These are phyloP conservation scores for Capsella rubella DNA, from an alignment of 441 rosid species.

Conservation along the genomic window DNA sequence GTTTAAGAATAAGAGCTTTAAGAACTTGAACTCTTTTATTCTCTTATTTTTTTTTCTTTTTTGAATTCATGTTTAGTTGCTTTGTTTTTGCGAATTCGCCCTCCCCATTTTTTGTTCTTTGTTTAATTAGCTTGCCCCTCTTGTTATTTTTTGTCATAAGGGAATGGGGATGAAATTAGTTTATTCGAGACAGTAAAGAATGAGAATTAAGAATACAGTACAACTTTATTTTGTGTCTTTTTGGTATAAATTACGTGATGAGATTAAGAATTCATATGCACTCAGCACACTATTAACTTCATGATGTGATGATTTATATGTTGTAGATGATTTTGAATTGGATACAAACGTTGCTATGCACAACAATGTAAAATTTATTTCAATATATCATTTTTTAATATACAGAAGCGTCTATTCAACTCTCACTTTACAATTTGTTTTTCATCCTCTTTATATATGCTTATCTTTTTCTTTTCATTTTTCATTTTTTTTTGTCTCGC, in stretches of 20 bases:
- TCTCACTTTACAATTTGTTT: neutral
- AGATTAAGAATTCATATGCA: neutral
- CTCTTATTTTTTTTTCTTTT: neutral
- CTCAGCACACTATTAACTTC: slow-evolving; percentile 7
- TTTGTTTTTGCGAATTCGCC: neutral
- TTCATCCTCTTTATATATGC: neutral
- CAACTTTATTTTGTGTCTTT: neutral
- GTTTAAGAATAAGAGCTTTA: slow-evolving; percentile 26
- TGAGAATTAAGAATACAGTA: slow-evolving; percentile 1
- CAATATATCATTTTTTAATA: neutral
- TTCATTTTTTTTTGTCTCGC: neutral
- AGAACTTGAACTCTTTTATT: slow-evolving; percentile 6
- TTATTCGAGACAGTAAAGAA: slow-evolving; percentile 14
- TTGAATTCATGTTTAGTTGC: neutral
- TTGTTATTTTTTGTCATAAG: neutral
- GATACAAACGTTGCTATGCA: neutral
- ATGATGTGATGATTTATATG: neutral
- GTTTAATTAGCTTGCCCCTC: neutral
- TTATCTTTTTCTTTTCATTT: neutral
- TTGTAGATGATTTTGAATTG: neutral
- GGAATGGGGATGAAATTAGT: slow-evolving; percentile 18
- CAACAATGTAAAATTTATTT: too few relatives aligned
- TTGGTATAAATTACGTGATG: neutral
- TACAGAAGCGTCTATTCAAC: slow-evolving; percentile 1
- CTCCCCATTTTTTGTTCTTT: slow-evolving; percentile 3